Evolutionary conservation across 352 stramenopile species (phyloP).

Genomic region (Phytopythium aichiense): DNA sequence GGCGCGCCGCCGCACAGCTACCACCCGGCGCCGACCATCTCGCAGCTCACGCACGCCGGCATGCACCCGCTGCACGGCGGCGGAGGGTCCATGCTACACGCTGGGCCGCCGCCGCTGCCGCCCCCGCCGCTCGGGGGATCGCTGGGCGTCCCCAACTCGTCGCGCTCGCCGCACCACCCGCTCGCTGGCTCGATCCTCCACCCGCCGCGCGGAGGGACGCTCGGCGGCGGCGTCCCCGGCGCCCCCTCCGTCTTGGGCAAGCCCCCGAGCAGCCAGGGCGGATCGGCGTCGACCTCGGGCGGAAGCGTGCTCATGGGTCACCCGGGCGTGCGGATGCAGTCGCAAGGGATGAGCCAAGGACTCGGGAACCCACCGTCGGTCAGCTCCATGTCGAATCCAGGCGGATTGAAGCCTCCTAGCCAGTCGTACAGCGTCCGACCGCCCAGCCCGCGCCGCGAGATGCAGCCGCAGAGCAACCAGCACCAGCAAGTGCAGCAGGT

Average conservation of each 20-base stretch:
- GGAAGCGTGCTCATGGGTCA: slow-evolving; percentile 46
- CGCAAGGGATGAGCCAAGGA: slow-evolving; percentile 40
- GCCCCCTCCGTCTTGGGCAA: slow-evolving; percentile 58
- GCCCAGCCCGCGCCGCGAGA: slow-evolving; percentile 38
- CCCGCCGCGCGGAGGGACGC: slow-evolving; percentile 40
- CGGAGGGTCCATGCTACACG: slow-evolving; percentile 49
- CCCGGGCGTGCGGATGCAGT: slow-evolving; percentile 46
- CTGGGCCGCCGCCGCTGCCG: slow-evolving; percentile 49
- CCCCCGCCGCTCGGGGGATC: slow-evolving; percentile 56
- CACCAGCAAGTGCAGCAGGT: slow-evolving; percentile 33
- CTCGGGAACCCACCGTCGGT: slow-evolving; percentile 28
- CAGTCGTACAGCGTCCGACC: slow-evolving; percentile 37
- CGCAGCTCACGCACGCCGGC: slow-evolving; percentile 49
- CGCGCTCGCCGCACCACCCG: slow-evolving; percentile 62
- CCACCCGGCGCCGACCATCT: slow-evolving; percentile 60
- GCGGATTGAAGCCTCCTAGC: slow-evolving; percentile 20
- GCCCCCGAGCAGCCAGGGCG: slow-evolving; percentile 25
- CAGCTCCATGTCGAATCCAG: slow-evolving; percentile 27
- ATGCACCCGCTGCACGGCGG: slow-evolving; percentile 72
- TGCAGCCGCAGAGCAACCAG: slow-evolving; percentile 27
- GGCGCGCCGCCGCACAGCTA: slow-evolving; percentile 46
- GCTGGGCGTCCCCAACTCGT: slow-evolving; percentile 26
- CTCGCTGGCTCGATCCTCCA: slow-evolving; percentile 69
- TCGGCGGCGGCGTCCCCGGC: slow-evolving; percentile 18
- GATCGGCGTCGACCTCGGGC: slow-evolving; percentile 14